Conservation (phyloP, 805 yeast genomes). For the Pichia membranifaciens region DNA sequence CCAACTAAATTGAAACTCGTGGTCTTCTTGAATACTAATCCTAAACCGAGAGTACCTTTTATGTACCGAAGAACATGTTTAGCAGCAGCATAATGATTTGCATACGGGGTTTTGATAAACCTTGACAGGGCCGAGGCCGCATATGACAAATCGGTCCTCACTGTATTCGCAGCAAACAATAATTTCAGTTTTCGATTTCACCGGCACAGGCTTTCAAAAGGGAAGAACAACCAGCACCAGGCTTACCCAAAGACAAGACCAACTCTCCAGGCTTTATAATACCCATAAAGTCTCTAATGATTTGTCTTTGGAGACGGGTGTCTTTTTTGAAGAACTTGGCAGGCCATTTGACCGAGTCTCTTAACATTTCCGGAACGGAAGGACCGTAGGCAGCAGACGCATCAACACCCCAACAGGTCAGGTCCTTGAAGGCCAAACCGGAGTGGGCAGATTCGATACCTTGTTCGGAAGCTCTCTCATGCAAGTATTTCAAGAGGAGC, state of each 20-base stretch:
- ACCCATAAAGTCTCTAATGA: slow-evolving; percentile 39
- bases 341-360: slow-evolving; percentile 31
- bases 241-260: slow-evolving; percentile 64
- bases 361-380: slow-evolving; percentile 38
- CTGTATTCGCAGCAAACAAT: too few relatives aligned
- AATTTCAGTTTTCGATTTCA: slow-evolving; percentile 38
- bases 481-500: slow-evolving; percentile 36
- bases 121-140: too few relatives aligned
- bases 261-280: slow-evolving; percentile 55
- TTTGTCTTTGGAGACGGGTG: slow-evolving; percentile 29
- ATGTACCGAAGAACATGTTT: too few relatives aligned
- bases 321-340: slow-evolving; percentile 29
- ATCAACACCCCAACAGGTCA: slow-evolving; percentile 45
- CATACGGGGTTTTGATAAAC: too few relatives aligned
- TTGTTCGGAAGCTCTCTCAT: slow-evolving; percentile 34
- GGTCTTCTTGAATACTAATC: too few relatives aligned
- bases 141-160: too few relatives aligned
- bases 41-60: too few relatives aligned
- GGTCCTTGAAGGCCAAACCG: slow-evolving; percentile 43
- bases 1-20: too few relatives aligned
- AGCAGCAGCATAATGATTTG: too few relatives aligned
- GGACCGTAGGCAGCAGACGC: slow-evolving; percentile 49
- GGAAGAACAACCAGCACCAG: slow-evolving; percentile 79
- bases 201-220: slow-evolving; percentile 59
- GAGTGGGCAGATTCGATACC: slow-evolving; percentile 44